Evolutionary conservation across 805 yeast species (phyloP).

Genomic region (Yarrowia sp.): DNA sequence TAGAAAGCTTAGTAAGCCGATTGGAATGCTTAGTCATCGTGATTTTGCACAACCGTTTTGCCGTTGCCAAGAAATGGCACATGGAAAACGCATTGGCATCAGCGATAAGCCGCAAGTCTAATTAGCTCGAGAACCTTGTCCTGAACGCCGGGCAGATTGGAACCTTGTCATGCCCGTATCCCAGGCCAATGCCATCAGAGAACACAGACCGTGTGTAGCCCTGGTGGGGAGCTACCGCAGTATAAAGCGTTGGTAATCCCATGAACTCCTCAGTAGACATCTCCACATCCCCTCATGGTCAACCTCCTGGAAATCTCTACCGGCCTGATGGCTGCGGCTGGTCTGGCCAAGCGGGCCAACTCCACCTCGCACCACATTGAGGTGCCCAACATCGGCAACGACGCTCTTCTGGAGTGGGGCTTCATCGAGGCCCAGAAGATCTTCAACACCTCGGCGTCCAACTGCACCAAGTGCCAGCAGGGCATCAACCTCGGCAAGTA

Average conservation of each 20-base stretch:
- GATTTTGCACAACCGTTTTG: no score
- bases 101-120: not conserved
- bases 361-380: constrained; percentile 4
- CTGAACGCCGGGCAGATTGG: not conserved
- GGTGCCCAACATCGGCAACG: constrained; percentile 9
- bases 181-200: not conserved
- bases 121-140: constrained; percentile 11
- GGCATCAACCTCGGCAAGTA: constrained; percentile 20
- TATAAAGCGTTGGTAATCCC: no score
- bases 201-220: no score
- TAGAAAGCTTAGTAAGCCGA: no score
- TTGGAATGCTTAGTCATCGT: no score
- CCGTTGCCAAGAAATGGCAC: not conserved
- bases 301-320: constrained; percentile 4
- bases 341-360: constrained; percentile 10
- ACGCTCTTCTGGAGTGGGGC: constrained; percentile 1
- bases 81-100: not conserved
- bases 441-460: constrained; percentile 10
- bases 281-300: no score
- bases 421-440: constrained; percentile 7
- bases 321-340: not conserved
- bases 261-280: no score
- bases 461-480: constrained; percentile 18
- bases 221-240: no score
- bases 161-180: constrained; percentile 1